Evolutionary conservation across 495 filamentous ascomycete genomes (phyloP), one percentile per base, ranked within the genome.

Genomic region (Lepidopterella palustris): DNA sequence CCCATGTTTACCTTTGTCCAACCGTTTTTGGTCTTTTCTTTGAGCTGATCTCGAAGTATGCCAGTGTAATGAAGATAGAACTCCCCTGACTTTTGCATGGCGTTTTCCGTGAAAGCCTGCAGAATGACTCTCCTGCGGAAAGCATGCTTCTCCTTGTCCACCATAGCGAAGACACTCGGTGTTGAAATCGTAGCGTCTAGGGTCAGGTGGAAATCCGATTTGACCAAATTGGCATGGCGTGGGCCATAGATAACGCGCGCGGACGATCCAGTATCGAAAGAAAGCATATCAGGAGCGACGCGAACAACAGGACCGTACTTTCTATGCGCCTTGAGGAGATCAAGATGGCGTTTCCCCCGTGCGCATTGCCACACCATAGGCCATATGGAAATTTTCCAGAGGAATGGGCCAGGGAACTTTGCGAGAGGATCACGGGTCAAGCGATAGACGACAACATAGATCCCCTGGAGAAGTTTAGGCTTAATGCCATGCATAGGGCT

Each of bases 211-310:
- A 62, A 67, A 9, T 56, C 48, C 0, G 48, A 50, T 50, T 67
- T 66, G 35, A 58, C 50, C 28, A 69, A 52, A 42, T 66, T 66
- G 50, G 66, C 66, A 23, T 73, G 74, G 47, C 53, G 61, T 8
- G 50, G 10, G 5, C 47, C 20, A 48, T 69, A 53, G 57, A 69
- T 69, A 5, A 57, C 27, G 11, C 54, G 45, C 6, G 67, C 35
- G 5, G 60, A 45, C 1, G 56, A 53, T 10, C 32, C 23, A 15
- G 64, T 64, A 49, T 54, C 45, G 61, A 67, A 60, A 13, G 51
- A 53, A 2, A 69, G 53, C 10, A 32, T 61, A 45, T 69, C 59
- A 2, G 67, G 59, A 9, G 51, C 65, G 45, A 60, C 61, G 1
- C 67, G 53, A 8, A 69, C 49, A 26, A 68, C 47, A 2, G 50